These are phyloP conservation scores for Erodium trifolium DNA, from an alignment of 441 rosid species.

Conservation along the genomic window DNA sequence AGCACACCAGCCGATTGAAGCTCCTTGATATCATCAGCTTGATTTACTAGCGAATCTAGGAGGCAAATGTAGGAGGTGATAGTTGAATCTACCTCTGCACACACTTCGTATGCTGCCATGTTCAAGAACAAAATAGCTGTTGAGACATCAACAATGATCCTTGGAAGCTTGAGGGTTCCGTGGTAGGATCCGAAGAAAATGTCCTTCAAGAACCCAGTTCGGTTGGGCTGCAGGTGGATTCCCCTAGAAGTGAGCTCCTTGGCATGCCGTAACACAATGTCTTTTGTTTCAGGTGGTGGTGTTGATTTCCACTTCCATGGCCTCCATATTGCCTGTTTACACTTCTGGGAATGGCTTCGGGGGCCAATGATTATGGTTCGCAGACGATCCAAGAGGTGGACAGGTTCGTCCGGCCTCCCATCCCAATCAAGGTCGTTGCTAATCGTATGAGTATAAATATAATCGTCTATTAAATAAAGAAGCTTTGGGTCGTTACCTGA, in stretches of 20 bases:
- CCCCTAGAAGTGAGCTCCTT: slow-evolving; percentile 15
- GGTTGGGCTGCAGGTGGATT: slow-evolving; percentile 2
- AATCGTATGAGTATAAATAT: not conserved
- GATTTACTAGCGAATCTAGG: slow-evolving; percentile 1
- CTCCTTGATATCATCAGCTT: not conserved
- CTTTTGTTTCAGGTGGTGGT: not conserved
- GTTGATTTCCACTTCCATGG: not conserved
- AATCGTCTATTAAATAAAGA: not conserved
- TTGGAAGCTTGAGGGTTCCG: not conserved
- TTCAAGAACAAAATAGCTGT: not conserved
- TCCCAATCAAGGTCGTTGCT: not conserved
- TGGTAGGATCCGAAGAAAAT: not conserved
- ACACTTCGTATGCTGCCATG: slow-evolving; percentile 1
- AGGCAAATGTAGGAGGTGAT: slow-evolving; percentile 1
- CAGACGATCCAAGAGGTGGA: slow-evolving; percentile 13
- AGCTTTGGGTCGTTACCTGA: not conserved
- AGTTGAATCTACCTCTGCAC: not conserved
- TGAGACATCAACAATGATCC: not conserved
- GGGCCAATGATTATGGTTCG: not conserved
- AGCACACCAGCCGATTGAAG: not conserved
- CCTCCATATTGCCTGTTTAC: not conserved
- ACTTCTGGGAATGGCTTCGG: not conserved
- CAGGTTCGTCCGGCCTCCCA: not conserved
- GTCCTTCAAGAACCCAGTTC: slow-evolving; percentile 10
- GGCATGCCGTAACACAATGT: slow-evolving; percentile 5